Conservation (phyloP, 805 yeast genomes). For the Saccharomycopsis fibuligera region DNA sequence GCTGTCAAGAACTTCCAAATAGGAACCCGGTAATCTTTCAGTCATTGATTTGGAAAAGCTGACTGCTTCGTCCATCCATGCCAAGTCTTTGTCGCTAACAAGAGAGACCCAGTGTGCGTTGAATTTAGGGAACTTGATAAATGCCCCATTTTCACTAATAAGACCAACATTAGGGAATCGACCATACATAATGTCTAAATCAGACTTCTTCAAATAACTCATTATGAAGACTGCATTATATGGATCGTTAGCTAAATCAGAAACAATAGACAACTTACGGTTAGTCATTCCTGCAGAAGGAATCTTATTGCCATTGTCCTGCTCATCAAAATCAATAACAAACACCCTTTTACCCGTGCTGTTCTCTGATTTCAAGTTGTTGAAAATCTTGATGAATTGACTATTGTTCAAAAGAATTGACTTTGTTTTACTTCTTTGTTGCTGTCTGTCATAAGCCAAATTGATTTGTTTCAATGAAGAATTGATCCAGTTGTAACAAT, state of each 20-base stretch:
- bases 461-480: conserved; percentile 49
- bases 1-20: conserved; percentile 66
- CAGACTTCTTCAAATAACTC: conserved; percentile 56
- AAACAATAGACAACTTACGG: conserved; percentile 49
- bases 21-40: conserved; percentile 78
- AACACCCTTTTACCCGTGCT: conserved; percentile 32
- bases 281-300: conserved; percentile 48
- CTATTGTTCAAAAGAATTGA: conserved; percentile 29
- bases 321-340: conserved; percentile 46
- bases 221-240: conserved; percentile 65
- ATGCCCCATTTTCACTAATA: conserved; percentile 89
- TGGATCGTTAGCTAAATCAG: conserved; percentile 52
- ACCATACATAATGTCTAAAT: conserved; percentile 61
- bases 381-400: conserved; percentile 32
- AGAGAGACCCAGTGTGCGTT: conserved; percentile 49
- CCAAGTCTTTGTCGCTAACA: conserved; percentile 45
- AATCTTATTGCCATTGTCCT: conserved; percentile 22
- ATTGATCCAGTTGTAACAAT: conserved; percentile 70
- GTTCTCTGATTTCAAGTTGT: conserved; percentile 21
- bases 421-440: conserved; percentile 32
- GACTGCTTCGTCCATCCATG: conserved; percentile 55
- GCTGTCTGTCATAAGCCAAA: conserved; percentile 44
- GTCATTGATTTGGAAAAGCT: conserved; percentile 52
- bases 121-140: conserved; percentile 47
- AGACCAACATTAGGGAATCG: conserved; percentile 68